Base-by-base conservation (phyloP, 495 filamentous ascomycete species). In the Venustampulla echinocandica region DNA sequence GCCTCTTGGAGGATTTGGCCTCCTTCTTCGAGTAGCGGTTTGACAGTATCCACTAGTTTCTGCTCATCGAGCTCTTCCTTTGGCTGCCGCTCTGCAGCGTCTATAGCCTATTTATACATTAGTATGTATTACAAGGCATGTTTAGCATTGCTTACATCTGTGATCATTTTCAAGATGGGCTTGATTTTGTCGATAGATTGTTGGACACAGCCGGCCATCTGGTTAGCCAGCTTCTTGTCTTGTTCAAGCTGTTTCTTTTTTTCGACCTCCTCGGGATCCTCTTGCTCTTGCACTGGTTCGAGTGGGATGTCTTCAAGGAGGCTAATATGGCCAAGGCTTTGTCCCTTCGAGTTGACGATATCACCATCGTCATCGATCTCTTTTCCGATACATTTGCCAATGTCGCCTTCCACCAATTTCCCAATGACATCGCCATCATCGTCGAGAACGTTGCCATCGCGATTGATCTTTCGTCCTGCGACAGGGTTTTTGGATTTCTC, bases 51-150 rank as follows among this genome's bases (percentile, higher is more conserved):
- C 56, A 96, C 90, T 11, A 96, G 76, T 50, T 82, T 73, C 54
- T 95, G 87, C 58, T 96, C 90, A 61, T 96, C 88, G 15, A 93
- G 79, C 55, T 95, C 87, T 7, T 95, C 87, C 61, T 85, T 82
- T n/a, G 85, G 81, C 6, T 82, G 89, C 47, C 79, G 75, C 50
- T 94, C 85, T 28, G 89, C 90, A 45, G 71, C 70, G 43, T 92
- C 85, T 54, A 95, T 79, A 59, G 77, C 73, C 82, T 92, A 23
- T 17, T n/a, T 14, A 35, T 30, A 34, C 32, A 22, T 32, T 15
- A 36, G 30, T 18, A 49, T 50, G 23, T 52, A 34, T 52, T 28
- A 41, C 15, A 17, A 11, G 32, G 47, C 39, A 20, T 19, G 4
- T 24, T 35, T 6, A 11, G 36, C 22, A 32, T 20, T 33, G 25